Percentiles rank a stretch among this genome's conserved stretches.
Conservation (phyloP, 2,329 filamentous ascomycete genomes). For the Cladosporium sphaerospermum region DNA sequence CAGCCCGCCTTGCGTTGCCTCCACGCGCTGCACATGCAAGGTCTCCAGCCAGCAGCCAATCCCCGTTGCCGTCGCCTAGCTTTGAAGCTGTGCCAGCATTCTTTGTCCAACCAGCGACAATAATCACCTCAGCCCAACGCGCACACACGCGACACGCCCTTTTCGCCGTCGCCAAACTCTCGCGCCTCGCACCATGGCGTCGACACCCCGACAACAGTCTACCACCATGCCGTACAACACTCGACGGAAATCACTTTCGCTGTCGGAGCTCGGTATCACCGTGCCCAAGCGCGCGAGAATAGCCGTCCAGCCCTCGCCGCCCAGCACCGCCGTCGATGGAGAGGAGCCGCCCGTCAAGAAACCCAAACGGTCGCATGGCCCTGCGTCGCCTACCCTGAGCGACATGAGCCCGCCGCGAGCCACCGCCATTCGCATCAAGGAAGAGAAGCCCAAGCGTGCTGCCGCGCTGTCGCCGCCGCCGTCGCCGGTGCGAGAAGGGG, state of each 20-base stretch:
- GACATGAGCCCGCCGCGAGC: slow-evolving; percentile 40
- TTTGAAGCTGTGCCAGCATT: slow-evolving; percentile 9
- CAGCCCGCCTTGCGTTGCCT: slow-evolving; percentile 11
- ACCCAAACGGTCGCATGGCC: slow-evolving; percentile 69
- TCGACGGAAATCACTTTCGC: slow-evolving; percentile 87
- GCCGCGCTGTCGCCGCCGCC: slow-evolving; percentile 73
- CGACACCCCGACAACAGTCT: slow-evolving; percentile 6
- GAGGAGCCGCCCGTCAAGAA: slow-evolving; percentile 51
- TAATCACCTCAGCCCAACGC: slow-evolving; percentile 4
- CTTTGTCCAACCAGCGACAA: slow-evolving; percentile 7
- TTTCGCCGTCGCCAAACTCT: neutral
- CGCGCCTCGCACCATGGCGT: slow-evolving; percentile 1
- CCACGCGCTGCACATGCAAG: slow-evolving; percentile 12
- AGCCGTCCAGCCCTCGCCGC: slow-evolving; percentile 48
- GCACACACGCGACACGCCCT: neutral
- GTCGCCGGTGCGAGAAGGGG: slow-evolving; percentile 54
- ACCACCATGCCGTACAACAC: slow-evolving; percentile 86
- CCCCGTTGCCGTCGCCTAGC: slow-evolving; percentile 8
- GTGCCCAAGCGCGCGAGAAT: slow-evolving; percentile 52
- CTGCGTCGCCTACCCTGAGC: slow-evolving; percentile 30
- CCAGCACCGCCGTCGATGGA: slow-evolving; percentile 58
- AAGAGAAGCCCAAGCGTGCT: slow-evolving; percentile 42
- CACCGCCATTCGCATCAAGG: slow-evolving; percentile 40
- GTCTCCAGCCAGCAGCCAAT: slow-evolving; percentile 5
- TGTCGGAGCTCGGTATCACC: slow-evolving; percentile 88